Conservation (phyloP, 495 filamentous ascomycete species). For the Lophiostoma macrostomum region DNA sequence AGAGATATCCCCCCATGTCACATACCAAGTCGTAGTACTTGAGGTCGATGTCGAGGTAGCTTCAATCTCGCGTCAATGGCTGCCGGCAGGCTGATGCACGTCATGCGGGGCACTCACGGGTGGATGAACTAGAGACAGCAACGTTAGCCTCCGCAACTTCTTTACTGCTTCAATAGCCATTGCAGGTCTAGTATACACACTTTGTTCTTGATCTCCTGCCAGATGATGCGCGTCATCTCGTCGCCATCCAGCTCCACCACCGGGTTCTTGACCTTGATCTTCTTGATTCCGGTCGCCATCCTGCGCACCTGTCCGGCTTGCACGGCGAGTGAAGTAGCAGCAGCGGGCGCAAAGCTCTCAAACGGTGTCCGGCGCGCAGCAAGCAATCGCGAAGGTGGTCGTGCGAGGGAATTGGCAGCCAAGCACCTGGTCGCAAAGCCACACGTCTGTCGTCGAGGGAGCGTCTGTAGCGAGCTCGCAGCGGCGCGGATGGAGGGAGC, state of each 20-base stretch:
- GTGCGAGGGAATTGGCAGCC: neutral
- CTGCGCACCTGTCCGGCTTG: constrained; percentile 21
- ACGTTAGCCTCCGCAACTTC: neutral
- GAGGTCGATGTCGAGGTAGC: constrained; percentile 90
- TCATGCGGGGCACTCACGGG: constrained; percentile 53
- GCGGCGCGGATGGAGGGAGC: constrained; percentile 4
- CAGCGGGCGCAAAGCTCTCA: constrained; percentile 1
- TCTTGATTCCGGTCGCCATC: constrained; percentile 43
- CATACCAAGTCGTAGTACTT: constrained; percentile 94
- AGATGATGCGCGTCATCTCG: constrained; percentile 99
- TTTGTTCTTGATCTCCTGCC: constrained; percentile 97
- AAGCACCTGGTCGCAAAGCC: constrained; percentile 22
- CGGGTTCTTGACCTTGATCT: constrained; percentile 98
- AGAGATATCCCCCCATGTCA: neutral
- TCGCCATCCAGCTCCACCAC: constrained; percentile 94
- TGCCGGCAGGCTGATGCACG: neutral
- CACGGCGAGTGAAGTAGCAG: neutral
- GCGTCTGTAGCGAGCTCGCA: neutral
- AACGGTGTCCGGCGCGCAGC: neutral
- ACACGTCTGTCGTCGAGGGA: constrained; percentile 5
- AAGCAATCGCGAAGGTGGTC: neutral
- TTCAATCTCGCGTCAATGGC: constrained; percentile 28
- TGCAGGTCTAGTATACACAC: constrained; percentile 43
- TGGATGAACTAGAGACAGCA: constrained; percentile 67
- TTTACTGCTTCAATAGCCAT: neutral